Evolutionary conservation across 306 rosid species (phyloP).

Genomic region (Cucurbita moschata): DNA sequence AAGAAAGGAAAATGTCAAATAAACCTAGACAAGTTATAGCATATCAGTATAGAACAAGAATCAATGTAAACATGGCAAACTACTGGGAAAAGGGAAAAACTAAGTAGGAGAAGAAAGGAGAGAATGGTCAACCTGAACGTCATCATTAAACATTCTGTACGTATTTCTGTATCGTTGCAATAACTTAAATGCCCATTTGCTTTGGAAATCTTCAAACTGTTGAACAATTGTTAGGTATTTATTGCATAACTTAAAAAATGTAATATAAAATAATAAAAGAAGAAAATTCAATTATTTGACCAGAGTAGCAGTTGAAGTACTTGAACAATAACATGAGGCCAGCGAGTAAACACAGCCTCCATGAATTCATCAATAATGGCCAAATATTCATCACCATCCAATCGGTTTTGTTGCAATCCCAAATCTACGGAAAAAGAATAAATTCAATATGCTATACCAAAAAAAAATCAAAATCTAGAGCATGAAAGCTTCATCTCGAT

Average conservation of each 20-base stretch:
- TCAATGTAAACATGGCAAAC: background rate
- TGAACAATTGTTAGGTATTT: slow-evolving; percentile 8
- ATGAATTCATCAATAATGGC: slow-evolving; percentile 88
- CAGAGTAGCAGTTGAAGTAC: slow-evolving; percentile 21
- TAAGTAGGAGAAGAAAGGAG: background rate
- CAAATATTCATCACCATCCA: slow-evolving; percentile 86
- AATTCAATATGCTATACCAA: background rate
- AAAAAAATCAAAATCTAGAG: background rate
- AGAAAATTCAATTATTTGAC: background rate
- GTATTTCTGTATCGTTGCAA: slow-evolving; percentile 82
- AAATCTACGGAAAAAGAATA: slow-evolving; percentile 36
- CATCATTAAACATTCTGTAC: slow-evolving; percentile 97
- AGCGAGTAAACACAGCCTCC: slow-evolving; percentile 95
- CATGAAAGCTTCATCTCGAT: background rate
- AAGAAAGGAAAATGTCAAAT: background rate
- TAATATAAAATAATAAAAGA: background rate
- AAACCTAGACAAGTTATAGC: background rate
- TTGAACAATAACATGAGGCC: slow-evolving; percentile 99
- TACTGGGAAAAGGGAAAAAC: background rate
- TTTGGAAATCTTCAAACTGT: slow-evolving; percentile 99
- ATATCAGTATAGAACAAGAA: background rate
- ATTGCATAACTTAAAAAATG: background rate
- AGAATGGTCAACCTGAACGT: slow-evolving; percentile 64
- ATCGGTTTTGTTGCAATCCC: slow-evolving; percentile 82
- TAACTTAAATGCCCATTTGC: slow-evolving; percentile 98